Evolutionary conservation across 208 protist species (phyloP).

Genomic region (Novymonas esmeraldas): DNA sequence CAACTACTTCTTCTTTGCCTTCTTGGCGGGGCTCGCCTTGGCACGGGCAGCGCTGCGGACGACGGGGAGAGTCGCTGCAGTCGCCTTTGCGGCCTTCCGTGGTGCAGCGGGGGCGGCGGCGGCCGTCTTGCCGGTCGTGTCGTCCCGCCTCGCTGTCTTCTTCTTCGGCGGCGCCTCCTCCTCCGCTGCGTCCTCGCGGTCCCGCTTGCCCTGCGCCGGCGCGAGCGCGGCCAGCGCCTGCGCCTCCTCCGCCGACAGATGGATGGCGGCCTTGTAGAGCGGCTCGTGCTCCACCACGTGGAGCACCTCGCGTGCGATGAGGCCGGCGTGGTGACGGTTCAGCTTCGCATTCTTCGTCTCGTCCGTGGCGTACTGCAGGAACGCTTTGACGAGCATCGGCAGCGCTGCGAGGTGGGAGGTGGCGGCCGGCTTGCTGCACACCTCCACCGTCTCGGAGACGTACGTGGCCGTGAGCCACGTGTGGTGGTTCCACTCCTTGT

Average conservation of each 20-base stretch:
- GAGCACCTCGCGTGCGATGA: constrained; percentile 85
- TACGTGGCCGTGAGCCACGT: constrained; percentile 85
- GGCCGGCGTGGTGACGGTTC: constrained; percentile 63
- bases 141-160: neutral
- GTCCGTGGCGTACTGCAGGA: constrained; percentile 46
- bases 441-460: constrained; percentile 74
- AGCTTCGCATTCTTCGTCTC: constrained; percentile 42
- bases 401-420: constrained; percentile 73
- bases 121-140: too few relatives aligned
- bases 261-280: constrained; percentile 60
- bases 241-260: constrained; percentile 47
- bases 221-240: constrained; percentile 43
- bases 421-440: constrained; percentile 81
- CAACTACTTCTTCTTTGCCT: too few relatives aligned
- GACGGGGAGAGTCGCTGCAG: too few relatives aligned
- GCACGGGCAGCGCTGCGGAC: too few relatives aligned
- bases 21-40: too few relatives aligned
- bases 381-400: constrained; percentile 58
- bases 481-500: constrained; percentile 85
- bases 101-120: too few relatives aligned
- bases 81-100: too few relatives aligned
- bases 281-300: constrained; percentile 47
- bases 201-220: constrained; percentile 54
- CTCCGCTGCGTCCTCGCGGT: constrained; percentile 21
- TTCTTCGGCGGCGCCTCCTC: neutral